Conservation (phyloP, 352 stramenopile species). For the Phytophthora citrophthora region DNA sequence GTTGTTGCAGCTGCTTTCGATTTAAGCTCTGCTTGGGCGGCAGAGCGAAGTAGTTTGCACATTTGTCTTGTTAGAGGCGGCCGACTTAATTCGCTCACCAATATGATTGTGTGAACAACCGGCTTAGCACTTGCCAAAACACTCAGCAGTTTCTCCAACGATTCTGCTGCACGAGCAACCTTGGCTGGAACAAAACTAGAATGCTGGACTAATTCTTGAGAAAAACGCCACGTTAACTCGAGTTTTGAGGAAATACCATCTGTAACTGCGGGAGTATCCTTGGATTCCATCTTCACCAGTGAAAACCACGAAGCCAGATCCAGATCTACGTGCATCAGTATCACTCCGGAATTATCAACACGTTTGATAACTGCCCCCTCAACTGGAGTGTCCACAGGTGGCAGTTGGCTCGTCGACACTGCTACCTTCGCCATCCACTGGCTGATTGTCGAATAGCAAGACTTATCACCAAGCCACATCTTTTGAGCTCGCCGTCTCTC, state of each 20-base stretch:
- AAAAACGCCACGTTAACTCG: slow-evolving; percentile 46
- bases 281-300: slow-evolving; percentile 33
- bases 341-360: slow-evolving; percentile 23
- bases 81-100: slow-evolving; percentile 56
- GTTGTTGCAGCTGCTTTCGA: slow-evolving; percentile 8
- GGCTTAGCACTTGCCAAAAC: neutral
- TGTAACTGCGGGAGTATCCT: neutral
- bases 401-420: neutral
- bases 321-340: slow-evolving; percentile 72
- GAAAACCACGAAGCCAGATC: slow-evolving; percentile 77
- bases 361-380: neutral
- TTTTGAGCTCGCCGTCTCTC: slow-evolving; percentile 35
- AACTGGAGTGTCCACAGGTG: neutral
- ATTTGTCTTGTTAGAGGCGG: slow-evolving; percentile 58
- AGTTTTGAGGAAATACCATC: neutral
- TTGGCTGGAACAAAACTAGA: slow-evolving; percentile 52
- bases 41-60: slow-evolving; percentile 43
- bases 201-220: slow-evolving; percentile 50
- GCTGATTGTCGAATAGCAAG: slow-evolving; percentile 29
- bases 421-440: slow-evolving; percentile 8
- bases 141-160: slow-evolving; percentile 33
- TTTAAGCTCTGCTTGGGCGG: slow-evolving; percentile 1
- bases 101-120: slow-evolving; percentile 39
- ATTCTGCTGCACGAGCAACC: slow-evolving; percentile 26
- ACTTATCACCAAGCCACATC: slow-evolving; percentile 46